A percentile compares a stretch with the other conserved stretches of the same genome.
Conservation (phyloP, 1,139 yeast species). For the Geotrichum carabidarum region DNA sequence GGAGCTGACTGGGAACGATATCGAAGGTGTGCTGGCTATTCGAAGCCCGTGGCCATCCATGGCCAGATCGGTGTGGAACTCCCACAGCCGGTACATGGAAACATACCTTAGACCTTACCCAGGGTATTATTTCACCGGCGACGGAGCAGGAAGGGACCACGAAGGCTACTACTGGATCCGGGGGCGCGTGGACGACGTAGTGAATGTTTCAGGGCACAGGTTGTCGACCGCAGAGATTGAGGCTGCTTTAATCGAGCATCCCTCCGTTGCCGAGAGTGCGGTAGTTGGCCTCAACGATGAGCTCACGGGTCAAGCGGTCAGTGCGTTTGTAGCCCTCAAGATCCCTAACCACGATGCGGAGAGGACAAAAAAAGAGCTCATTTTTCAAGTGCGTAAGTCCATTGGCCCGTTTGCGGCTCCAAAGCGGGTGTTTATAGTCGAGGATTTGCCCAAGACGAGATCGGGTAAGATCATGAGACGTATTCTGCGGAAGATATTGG, state of each 20-base stretch:
- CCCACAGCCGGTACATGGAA: conserved; percentile 76
- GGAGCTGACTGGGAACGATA: conserved; percentile 75
- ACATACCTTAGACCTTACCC: conserved; percentile 88
- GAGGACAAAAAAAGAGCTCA: conserved; percentile 64
- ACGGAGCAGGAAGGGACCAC: conserved; percentile 90
- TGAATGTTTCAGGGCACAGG: conserved; percentile 88
- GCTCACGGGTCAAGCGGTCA: conserved; percentile 86
- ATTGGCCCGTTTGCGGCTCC: conserved; percentile 96
- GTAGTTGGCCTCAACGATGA: conserved; percentile 87
- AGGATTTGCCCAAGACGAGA: conserved; percentile 87
- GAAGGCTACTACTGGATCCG: conserved; percentile 94
- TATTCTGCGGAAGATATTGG: conserved; percentile 76
- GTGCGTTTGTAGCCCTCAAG: conserved; percentile 79
- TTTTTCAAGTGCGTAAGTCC: conserved; percentile 73
- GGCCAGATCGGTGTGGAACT: conserved; percentile 86
- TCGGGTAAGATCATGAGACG: conserved; percentile 95
- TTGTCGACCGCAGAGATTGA: conserved; percentile 89
- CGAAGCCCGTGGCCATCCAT: conserved; percentile 86
- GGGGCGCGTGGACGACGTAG: conserved; percentile 94
- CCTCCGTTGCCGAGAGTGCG: conserved; percentile 75
- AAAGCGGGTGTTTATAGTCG: conserved; percentile 71
- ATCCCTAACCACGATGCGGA: conserved; percentile 43
- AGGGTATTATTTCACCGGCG: conserved; percentile 90
- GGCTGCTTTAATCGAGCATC: conserved; percentile 71
- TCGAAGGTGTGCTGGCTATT: conserved; percentile 84